phyloP scores from a whole-genome alignment of 225 moss, liverwort and hornwort genomes.

The Straminergon stramineum region DNA sequence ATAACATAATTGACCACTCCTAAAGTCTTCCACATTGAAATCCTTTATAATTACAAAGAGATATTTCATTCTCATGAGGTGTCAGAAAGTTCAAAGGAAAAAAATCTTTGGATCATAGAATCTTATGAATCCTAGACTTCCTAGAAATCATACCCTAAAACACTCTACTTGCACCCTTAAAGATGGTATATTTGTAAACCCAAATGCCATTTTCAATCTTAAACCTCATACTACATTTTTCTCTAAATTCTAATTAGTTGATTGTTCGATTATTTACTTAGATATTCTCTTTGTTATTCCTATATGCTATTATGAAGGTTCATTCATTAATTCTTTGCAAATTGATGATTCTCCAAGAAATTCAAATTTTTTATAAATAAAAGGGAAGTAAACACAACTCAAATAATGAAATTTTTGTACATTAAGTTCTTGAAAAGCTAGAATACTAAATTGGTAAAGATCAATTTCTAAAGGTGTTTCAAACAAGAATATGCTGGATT shows the following conservation, averaged over 20 bases:
- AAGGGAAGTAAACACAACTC: neutral
- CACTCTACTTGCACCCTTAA: neutral
- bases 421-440: neutral
- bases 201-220: neutral
- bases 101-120: neutral
- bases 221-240: too few species aligned
- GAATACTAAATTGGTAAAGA: neutral
- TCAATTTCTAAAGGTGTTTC: rapidly evolving
- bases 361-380: too few species aligned
- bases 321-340: neutral
- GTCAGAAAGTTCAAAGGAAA: neutral
- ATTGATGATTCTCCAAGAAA: too few species aligned
- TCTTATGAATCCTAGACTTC: neutral
- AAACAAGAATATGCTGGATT: neutral
- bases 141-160: neutral
- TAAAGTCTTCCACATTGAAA: neutral
- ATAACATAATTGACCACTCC: neutral
- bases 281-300: neutral
- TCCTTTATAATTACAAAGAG: rapidly evolving
- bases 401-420: neutral
- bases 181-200: neutral
- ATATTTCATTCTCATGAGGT: neutral
- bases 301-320: neutral
- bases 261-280: neutral
- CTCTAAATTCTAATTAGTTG: neutral